Evolutionary conservation across 1,139 yeast genomes (phyloP).

Genomic region (Lodderomyces metapsilosis): DNA sequence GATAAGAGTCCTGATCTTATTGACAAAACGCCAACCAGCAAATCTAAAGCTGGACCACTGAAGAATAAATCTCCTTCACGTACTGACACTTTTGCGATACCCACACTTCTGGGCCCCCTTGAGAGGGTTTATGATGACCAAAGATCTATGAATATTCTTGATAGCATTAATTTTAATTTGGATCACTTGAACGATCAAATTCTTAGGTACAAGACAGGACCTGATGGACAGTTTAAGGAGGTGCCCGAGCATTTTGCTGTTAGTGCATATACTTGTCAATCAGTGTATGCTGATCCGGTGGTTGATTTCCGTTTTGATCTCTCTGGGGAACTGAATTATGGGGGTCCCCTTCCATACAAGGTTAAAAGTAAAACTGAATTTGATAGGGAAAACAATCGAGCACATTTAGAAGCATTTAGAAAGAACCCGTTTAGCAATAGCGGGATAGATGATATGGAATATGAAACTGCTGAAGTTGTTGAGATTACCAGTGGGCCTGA

Average conservation of each 20-base stretch:
- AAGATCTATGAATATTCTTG: constrained; percentile 3
- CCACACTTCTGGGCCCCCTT: neutral
- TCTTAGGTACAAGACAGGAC: neutral
- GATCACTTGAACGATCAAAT: neutral
- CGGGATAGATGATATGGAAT: neutral
- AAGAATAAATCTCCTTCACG: too few relatives aligned
- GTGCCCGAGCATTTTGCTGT: constrained; percentile 4
- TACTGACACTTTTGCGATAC: neutral
- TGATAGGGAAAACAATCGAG: neutral
- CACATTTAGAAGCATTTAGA: neutral
- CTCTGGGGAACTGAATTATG: constrained; percentile 1
- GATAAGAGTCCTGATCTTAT: too few relatives aligned
- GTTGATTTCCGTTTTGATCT: constrained; percentile 4
- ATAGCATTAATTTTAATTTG: neutral
- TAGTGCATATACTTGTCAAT: constrained; percentile 1
- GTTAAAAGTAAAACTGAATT: neutral
- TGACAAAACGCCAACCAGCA: too few relatives aligned
- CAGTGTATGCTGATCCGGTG: constrained; percentile 1
- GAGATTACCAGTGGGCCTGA: neutral
- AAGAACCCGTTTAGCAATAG: neutral
- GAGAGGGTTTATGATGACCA: neutral
- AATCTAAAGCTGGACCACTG: too few relatives aligned
- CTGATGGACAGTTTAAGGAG: neutral
- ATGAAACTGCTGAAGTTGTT: neutral
- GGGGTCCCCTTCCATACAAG: neutral